These are phyloP conservation scores for Cantharellus cinnabarinus DNA, from an alignment of 768 basidiomycete species.

Conservation along the genomic window DNA sequence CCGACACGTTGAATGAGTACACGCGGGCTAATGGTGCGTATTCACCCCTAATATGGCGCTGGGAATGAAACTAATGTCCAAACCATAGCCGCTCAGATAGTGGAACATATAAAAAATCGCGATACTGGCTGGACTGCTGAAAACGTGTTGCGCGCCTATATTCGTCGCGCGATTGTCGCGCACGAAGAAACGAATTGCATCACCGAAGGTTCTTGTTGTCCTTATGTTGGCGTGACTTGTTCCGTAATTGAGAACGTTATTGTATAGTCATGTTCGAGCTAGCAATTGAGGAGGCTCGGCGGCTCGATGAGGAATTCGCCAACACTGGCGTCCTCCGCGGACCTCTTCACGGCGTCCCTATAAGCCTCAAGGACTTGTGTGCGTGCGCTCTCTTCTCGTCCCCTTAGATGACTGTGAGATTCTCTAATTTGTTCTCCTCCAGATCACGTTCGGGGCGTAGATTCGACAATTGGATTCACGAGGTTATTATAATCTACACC, in stretches of 20 bases:
- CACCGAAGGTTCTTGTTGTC: constrained; percentile 39
- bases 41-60: not conserved
- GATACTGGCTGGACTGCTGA: constrained; percentile 15
- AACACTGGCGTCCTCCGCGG: constrained; percentile 36
- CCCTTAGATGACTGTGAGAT: not conserved
- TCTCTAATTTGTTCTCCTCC: constrained; percentile 4
- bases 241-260: not conserved
- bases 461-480: constrained; percentile 52
- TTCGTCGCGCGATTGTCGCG: constrained; percentile 29
- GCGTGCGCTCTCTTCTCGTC: not conserved
- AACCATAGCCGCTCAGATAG: constrained; percentile 9
- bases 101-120: constrained; percentile 10
- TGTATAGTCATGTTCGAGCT: constrained; percentile 47
- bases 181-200: constrained; percentile 53
- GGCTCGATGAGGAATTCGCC: constrained; percentile 47
- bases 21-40: not conserved
- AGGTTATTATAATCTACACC: constrained; percentile 17
- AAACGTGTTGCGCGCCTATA: constrained; percentile 26
- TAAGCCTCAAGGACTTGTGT: constrained; percentile 65
- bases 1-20: not conserved
- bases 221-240: not conserved
- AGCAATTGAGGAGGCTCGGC: constrained; percentile 37
- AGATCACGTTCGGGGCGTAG: constrained; percentile 45
- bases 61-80: not conserved
- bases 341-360: constrained; percentile 62